phyloP scores from a whole-genome alignment of 768 basidiomycete genomes.

The Trametes cinnabarina region DNA sequence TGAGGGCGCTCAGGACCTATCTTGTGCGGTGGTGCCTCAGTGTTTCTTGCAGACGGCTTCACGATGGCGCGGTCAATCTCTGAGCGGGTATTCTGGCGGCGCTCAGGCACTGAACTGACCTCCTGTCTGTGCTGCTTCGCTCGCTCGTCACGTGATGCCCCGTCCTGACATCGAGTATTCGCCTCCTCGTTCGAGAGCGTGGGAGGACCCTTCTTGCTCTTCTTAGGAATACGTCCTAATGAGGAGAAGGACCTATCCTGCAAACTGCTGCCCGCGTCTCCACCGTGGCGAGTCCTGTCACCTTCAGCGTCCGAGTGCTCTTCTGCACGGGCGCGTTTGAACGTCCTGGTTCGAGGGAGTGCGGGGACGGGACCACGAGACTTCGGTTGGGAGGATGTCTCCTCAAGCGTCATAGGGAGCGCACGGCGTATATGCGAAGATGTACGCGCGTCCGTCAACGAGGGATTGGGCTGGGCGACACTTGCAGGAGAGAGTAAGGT shows the following conservation, averaged over 20 bases:
- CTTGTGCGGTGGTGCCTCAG: too few relatives aligned
- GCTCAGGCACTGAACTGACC: too few relatives aligned
- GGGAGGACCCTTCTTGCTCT: constrained; percentile 1
- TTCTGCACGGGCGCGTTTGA: background rate
- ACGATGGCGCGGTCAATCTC: too few relatives aligned
- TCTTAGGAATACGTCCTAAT: background rate
- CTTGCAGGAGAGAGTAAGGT: background rate
- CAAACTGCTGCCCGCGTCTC: background rate
- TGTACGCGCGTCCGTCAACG: background rate
- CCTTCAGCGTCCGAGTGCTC: background rate
- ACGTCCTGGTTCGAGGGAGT: background rate
- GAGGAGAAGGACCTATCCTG: background rate
- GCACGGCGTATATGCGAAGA: background rate
- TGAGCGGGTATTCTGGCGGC: too few relatives aligned
- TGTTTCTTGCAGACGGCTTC: too few relatives aligned
- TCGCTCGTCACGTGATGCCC: too few relatives aligned
- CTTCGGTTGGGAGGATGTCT: background rate
- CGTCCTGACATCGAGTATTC: too few relatives aligned
- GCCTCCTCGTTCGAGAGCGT: background rate
- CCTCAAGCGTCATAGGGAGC: background rate
- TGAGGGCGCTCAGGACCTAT: too few relatives aligned
- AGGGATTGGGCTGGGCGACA: background rate
- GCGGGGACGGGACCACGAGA: background rate
- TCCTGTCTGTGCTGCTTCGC: too few relatives aligned
- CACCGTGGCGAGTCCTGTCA: background rate